Evolutionary conservation across 306 rosid genomes (phyloP).

Genomic region (Vigna trinervia): DNA sequence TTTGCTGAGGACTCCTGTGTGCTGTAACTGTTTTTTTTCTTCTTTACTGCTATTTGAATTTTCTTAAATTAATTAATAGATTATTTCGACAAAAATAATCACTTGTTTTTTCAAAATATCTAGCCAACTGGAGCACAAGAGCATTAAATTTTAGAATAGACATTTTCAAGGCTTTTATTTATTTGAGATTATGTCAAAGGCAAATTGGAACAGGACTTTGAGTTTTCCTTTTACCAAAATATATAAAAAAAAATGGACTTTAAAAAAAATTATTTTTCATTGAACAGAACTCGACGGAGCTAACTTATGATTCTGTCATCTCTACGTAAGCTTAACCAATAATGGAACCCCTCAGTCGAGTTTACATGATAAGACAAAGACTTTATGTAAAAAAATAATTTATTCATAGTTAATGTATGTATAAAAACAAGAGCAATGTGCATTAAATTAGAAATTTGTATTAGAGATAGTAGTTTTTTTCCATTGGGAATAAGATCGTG

Average conservation of each 20-base stretch:
- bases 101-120: background rate
- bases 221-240: background rate
- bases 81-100: background rate
- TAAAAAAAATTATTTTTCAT: background rate
- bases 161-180: background rate
- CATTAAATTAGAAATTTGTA: no score
- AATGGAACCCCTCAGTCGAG: background rate
- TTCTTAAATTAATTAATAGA: background rate
- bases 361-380: background rate
- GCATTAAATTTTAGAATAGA: background rate
- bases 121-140: background rate
- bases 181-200: background rate
- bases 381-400: background rate
- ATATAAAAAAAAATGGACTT: background rate
- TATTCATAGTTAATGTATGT: background rate
- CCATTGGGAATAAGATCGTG: no score
- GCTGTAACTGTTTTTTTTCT: background rate
- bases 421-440: background rate
- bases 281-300: background rate
- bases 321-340: constrained; percentile 4
- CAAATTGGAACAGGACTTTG: background rate
- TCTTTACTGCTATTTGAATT: background rate
- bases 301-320: constrained; percentile 9
- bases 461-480: no score
- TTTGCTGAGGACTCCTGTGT: background rate